phyloP scores from a whole-genome alignment of 1,284 basidiomycete species.

The Bjerkandera adusta region DNA sequence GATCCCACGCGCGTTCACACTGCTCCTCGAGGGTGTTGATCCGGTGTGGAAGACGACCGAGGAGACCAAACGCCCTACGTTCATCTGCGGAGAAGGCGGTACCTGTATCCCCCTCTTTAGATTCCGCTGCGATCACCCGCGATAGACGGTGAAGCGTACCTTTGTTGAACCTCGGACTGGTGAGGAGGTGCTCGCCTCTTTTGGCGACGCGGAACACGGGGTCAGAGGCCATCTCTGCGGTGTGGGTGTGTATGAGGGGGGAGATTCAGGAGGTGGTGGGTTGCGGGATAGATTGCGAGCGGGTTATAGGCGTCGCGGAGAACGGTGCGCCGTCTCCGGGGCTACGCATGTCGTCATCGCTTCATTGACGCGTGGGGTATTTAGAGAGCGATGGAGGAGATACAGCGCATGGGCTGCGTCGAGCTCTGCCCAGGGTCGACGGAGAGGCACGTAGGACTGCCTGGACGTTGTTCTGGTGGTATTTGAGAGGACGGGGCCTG shows the following conservation, averaged over 20 bases:
- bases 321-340: no score
- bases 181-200: slow-evolving; percentile 59
- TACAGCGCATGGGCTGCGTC: no score
- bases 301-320: no score
- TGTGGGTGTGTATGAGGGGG: not conserved
- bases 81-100: slow-evolving; percentile 71
- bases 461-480: no score
- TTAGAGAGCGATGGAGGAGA: no score
- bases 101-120: slow-evolving; percentile 29
- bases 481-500: no score
- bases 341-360: no score
- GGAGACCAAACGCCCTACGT: slow-evolving; percentile 68
- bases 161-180: slow-evolving; percentile 66
- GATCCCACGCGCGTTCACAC: slow-evolving; percentile 66
- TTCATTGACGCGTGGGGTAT: no score
- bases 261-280: not conserved
- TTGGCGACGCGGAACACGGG: slow-evolving; percentile 47
- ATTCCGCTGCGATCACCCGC: not conserved
- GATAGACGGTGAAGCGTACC: slow-evolving; percentile 63
- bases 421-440: no score
- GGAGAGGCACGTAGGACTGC: no score
- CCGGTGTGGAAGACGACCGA: slow-evolving; percentile 72
- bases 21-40: slow-evolving; percentile 81
- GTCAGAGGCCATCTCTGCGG: slow-evolving; percentile 2
- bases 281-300: no score